Base-by-base conservation (phyloP, 192 early-diverging fungal genomes). In the Radiomyces spectabilis region DNA sequence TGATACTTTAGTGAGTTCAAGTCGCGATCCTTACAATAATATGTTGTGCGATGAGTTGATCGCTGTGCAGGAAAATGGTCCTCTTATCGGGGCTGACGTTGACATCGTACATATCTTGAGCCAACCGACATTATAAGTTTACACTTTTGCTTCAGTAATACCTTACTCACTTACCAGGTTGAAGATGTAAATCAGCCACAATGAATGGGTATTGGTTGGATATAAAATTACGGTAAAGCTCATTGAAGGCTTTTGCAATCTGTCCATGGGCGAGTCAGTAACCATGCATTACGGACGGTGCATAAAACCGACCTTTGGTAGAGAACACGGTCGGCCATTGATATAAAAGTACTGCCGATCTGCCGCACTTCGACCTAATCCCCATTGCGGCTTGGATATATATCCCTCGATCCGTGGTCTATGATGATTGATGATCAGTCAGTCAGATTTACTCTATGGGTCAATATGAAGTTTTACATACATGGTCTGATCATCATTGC, bases 61-160 rank as follows among this genome's bases (percentile, higher is more conserved):
- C 96, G 34, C 88, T 69, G 40, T 94, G 83, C 8, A 98, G 60
- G 57, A 95, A 72, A 16, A 98, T 75, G 0, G 87, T 96, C 26
- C 94, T 80, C 55, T 98, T 98, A 62, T 98, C 89, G 1, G 96
- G 96, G 21, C 87, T 91, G 21, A 98, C 78, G 53, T 98, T 98
- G 25, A 95, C 89, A 77, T 99, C 94, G 26, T 87, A 84, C 10
- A 69, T 66, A 8, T 69, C 83, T 78, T 49, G n/a, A n/a, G n/a
- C n/a, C n/a, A n/a, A n/a, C n/a, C n/a, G n/a, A n/a, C n/a, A n/a
- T n/a, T n/a, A n/a, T n/a, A n/a, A n/a, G n/a, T 30, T 18, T 21
- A n/a, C n/a, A 27, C 29, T 34, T 30, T 31, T 31, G 34, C 32
- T 24, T 32, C 2, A 29, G 9, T n/a, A n/a, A 51, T 34, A 26